Evolutionary conservation across 345 rosid genomes (phyloP).

Genomic region (Hibiscus syriacus): DNA sequence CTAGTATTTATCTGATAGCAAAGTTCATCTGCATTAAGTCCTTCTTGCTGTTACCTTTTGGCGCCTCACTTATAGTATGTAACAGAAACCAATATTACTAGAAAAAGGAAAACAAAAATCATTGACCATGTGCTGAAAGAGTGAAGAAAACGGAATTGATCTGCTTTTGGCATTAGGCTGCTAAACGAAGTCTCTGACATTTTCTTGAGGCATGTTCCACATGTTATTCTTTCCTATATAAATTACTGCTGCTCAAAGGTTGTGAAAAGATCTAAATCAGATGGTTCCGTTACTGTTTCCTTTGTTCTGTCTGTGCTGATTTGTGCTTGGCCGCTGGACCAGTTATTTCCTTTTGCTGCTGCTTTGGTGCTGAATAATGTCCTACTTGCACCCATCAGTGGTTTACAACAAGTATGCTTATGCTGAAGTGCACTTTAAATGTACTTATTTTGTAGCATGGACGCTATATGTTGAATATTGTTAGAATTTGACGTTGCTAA

Average conservation of each 20-base stretch:
- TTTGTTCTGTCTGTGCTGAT: background rate
- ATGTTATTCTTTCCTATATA: background rate
- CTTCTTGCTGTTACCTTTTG: background rate
- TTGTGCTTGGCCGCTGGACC: background rate
- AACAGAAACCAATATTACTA: too few species aligned
- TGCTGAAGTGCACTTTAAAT: background rate
- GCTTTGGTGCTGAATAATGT: background rate
- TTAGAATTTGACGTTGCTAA: background rate
- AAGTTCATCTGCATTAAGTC: background rate
- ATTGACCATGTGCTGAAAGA: background rate
- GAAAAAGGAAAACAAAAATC: too few species aligned
- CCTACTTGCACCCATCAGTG: background rate
- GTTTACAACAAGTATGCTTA: background rate
- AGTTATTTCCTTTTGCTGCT: background rate
- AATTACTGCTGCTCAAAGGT: background rate
- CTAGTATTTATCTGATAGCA: background rate
- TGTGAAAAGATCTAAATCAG: background rate
- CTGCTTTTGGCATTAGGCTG: background rate
- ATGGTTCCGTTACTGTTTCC: background rate
- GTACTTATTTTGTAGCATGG: background rate
- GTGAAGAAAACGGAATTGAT: conserved; percentile 1
- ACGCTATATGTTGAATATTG: background rate
- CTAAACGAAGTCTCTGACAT: background rate
- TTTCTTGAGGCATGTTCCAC: background rate
- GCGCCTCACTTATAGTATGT: too few species aligned